Evolutionary conservation across 257 asterid species (phyloP).

Genomic region (Solanum paucissectum): DNA sequence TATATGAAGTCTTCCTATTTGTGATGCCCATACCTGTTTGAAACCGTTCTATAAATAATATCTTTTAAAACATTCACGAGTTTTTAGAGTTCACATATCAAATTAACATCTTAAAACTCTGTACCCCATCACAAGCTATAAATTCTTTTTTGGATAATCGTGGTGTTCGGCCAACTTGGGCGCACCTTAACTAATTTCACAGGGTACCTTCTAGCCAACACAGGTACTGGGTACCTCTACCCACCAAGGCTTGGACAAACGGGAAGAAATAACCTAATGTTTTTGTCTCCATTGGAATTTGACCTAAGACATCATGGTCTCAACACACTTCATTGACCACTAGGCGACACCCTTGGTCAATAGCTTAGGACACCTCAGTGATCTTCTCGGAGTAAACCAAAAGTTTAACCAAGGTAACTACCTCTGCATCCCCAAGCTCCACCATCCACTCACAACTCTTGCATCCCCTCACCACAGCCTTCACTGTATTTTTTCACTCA

Average conservation of each 20-base stretch:
- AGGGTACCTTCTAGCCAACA: background rate
- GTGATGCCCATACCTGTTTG: background rate
- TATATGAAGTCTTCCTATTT: background rate
- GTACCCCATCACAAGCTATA: background rate
- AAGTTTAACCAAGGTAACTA: background rate
- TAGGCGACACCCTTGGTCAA: background rate
- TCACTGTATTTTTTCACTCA: background rate
- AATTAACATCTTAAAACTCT: background rate
- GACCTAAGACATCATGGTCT: background rate
- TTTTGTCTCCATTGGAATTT: background rate
- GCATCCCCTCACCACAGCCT: background rate
- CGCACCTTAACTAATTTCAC: background rate
- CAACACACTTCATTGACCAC: background rate
- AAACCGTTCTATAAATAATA: background rate
- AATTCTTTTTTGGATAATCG: background rate
- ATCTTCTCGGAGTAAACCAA: background rate
- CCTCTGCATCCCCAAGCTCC: background rate
- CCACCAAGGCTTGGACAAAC: background rate
- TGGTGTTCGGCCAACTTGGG: background rate
- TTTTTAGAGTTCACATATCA: background rate
- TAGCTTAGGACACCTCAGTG: background rate
- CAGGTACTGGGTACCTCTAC: background rate
- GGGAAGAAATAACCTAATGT: background rate
- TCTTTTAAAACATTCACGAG: background rate
- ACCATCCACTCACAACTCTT: background rate